These are phyloP conservation scores for Cryptosporidium tyzzeri DNA, from an alignment of 169 alveolate genomes.

Conservation along the genomic window DNA sequence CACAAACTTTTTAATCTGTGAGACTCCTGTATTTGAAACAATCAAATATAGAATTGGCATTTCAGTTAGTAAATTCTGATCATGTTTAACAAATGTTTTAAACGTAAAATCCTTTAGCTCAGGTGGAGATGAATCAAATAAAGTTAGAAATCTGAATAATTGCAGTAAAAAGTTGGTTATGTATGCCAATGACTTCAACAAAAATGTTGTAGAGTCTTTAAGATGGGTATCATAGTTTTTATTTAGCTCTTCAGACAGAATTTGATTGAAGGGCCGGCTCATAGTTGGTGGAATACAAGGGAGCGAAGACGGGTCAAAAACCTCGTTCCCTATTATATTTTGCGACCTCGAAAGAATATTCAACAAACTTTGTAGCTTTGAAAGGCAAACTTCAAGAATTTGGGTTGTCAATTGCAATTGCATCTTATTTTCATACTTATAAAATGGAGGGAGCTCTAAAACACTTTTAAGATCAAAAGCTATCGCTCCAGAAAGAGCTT, in stretches of 20 bases:
- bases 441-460: slow-evolving; percentile 48
- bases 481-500: slow-evolving; percentile 69
- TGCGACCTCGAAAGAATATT: slow-evolving; percentile 51
- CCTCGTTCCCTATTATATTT: slow-evolving; percentile 57
- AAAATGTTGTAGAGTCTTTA: slow-evolving; percentile 32
- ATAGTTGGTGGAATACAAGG: neutral
- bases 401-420: neutral
- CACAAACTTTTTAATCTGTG: slow-evolving; percentile 19
- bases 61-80: slow-evolving; percentile 14
- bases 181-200: slow-evolving; percentile 40
- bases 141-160: slow-evolving; percentile 13
- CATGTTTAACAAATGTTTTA: slow-evolving; percentile 5
- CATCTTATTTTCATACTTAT: neutral
- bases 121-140: slow-evolving; percentile 4
- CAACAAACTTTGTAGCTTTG: slow-evolving; percentile 17
- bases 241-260: slow-evolving; percentile 24
- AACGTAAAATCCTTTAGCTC: slow-evolving; percentile 4
- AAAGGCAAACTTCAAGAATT: slow-evolving; percentile 18
- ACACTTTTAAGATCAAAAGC: slow-evolving; percentile 44
- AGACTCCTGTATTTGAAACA: slow-evolving; percentile 28
- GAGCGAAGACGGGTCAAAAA: slow-evolving; percentile 2
- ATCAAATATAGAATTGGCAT: slow-evolving; percentile 44
- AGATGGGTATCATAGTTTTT: neutral
- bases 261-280: neutral
- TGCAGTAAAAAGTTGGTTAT: slow-evolving; percentile 37